Evolutionary conservation across 108 stramenopile genomes (phyloP).

Genomic region (Fragilaria crotonensis): DNA sequence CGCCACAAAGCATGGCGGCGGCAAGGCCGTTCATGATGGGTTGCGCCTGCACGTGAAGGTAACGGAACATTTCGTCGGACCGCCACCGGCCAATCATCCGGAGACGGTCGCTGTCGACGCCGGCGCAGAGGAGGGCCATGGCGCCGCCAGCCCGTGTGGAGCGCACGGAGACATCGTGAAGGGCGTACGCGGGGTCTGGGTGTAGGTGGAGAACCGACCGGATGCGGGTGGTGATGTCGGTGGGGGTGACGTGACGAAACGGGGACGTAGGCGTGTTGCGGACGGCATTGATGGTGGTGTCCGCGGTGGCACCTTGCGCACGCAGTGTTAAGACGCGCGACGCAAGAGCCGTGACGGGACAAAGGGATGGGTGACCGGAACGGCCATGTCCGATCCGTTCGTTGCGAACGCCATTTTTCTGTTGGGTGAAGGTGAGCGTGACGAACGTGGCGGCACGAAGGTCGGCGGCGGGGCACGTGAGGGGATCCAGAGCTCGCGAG

Average conservation of each 20-base stretch:
- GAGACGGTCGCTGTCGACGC: background rate
- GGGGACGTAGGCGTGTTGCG: background rate
- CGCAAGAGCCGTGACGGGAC: background rate
- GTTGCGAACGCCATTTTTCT: too few relatives aligned
- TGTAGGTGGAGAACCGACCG: background rate
- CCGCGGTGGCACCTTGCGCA: background rate
- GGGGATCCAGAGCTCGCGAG: background rate
- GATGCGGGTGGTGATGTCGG: background rate
- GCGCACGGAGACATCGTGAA: background rate
- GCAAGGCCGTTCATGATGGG: too few relatives aligned
- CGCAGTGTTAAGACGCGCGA: background rate
- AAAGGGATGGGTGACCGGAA: too few relatives aligned
- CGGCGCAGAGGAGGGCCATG: too few relatives aligned
- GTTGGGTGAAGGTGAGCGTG: too few relatives aligned
- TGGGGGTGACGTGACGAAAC: too few relatives aligned
- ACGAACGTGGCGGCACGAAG: background rate
- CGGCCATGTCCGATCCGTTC: too few relatives aligned
- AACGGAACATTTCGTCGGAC: constrained; percentile 51
- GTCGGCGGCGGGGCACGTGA: background rate
- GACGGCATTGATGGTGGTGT: background rate
- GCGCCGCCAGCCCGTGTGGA: background rate
- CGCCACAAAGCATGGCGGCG: too few relatives aligned
- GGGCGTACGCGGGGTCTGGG: background rate
- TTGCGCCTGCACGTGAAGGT: too few relatives aligned
- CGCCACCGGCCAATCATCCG: too few relatives aligned